These are phyloP conservation scores for Neurospora sp. DNA, from an alignment of 495 filamentous ascomycete species.

Conservation along the genomic window DNA sequence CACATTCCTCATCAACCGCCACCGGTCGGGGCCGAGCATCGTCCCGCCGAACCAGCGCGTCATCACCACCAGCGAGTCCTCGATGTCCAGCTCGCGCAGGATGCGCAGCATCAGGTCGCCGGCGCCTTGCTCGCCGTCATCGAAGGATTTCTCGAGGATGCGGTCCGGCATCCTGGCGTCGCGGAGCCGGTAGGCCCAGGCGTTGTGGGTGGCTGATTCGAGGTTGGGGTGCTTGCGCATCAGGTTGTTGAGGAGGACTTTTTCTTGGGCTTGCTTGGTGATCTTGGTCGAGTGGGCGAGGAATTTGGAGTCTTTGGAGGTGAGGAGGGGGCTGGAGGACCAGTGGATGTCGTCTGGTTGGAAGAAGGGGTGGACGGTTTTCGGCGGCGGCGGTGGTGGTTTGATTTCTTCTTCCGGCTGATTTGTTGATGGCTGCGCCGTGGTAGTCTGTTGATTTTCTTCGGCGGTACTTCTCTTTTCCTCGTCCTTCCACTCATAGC, in stretches of 20 bases:
- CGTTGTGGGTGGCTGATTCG: conserved; percentile 40
- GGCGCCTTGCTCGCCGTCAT: conserved; percentile 86
- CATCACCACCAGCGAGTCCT: conserved; percentile 79
- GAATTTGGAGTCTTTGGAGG: conserved; percentile 40
- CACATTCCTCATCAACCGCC: conserved; percentile 44
- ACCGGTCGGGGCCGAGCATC: conserved; percentile 72
- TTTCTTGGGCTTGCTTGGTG: conserved; percentile 26
- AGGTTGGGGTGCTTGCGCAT: conserved; percentile 31
- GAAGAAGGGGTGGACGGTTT: conserved; percentile 4
- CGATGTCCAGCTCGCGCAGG: conserved; percentile 70
- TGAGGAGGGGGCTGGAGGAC: conserved; percentile 31
- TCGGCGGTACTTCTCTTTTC: conserved; percentile 10
- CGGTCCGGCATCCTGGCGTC: conserved; percentile 16
- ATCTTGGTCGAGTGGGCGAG: conserved; percentile 37
- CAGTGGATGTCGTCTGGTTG: conserved; percentile 14
- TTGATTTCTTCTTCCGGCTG: background rate
- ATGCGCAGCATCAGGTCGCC: conserved; percentile 71
- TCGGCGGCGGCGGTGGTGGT: conserved; percentile 1
- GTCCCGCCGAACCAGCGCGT: conserved; percentile 90
- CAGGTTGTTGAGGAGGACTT: conserved; percentile 27
- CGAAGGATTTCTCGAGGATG: conserved; percentile 72
- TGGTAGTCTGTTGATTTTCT: background rate
- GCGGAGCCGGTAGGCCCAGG: conserved; percentile 39
- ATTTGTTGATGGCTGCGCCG: background rate
- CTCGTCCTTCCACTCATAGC: conserved; percentile 53